phyloP scores from a whole-genome alignment of 257 asterid genomes.

The Ilex aquifolium region DNA sequence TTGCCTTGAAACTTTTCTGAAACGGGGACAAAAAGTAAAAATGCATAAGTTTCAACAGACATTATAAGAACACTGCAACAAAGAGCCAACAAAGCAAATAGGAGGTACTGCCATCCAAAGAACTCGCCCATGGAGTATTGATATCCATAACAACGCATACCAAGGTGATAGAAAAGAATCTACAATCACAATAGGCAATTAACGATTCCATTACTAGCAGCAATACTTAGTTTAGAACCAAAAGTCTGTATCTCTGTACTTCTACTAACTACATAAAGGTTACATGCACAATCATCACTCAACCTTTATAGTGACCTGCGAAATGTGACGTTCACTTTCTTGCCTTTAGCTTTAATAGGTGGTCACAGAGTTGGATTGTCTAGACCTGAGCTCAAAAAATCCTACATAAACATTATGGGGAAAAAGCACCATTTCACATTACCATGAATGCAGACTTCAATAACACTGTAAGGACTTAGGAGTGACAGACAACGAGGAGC shows the following conservation, averaged over 20 bases:
- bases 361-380: too few species aligned
- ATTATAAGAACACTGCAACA: neutral
- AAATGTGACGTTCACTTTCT: too few species aligned
- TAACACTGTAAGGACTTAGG: too few species aligned
- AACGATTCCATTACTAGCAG: too few species aligned
- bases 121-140: too few species aligned
- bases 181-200: too few species aligned
- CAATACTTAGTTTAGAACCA: too few species aligned
- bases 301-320: too few species aligned
- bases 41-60: slow-evolving; percentile 12
- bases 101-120: too few species aligned
- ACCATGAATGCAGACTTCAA: neutral
- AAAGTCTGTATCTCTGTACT: neutral
- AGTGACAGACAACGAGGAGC: too few species aligned
- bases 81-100: neutral
- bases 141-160: too few species aligned
- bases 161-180: neutral
- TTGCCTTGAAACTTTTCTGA: slow-evolving; percentile 77
- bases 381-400: neutral
- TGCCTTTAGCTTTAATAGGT: too few species aligned
- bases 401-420: neutral
- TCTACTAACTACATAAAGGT: neutral
- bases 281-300: neutral
- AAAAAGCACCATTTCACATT: neutral
- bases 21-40: slow-evolving; percentile 11